A percentile compares a stretch with the other conserved stretches of the same genome.
Evolutionary conservation across 345 rosid genomes (phyloP).

Genomic region (Hypericum androsaemum): DNA sequence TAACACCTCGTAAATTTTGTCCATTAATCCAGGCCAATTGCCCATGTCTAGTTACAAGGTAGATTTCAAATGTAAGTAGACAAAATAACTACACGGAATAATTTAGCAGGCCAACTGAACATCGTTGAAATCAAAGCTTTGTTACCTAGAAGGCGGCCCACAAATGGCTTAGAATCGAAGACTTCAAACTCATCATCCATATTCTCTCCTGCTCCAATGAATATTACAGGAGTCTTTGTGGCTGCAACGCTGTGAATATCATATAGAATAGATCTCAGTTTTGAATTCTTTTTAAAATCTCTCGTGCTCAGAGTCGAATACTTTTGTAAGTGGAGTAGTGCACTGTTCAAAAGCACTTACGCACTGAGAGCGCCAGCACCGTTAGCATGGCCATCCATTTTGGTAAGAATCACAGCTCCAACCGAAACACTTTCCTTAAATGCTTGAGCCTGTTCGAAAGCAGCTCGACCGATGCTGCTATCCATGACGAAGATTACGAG

Average conservation of each 20-base stretch:
- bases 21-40: constrained; percentile 90
- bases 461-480: constrained; percentile 96
- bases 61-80: not conserved
- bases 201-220: constrained; percentile 88
- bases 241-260: constrained; percentile 67
- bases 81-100: too few species aligned
- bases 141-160: constrained; percentile 78
- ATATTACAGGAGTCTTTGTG: constrained; percentile 89
- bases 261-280: constrained; percentile 10
- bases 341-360: constrained; percentile 35
- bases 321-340: not conserved
- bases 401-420: constrained; percentile 89
- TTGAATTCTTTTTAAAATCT: not conserved
- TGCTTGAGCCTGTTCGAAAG: constrained; percentile 90
- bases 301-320: not conserved
- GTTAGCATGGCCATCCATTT: constrained; percentile 99
- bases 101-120: not conserved
- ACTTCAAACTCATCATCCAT: constrained; percentile 77
- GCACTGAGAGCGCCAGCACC: constrained; percentile 98
- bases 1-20: constrained; percentile 80
- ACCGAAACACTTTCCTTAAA: constrained; percentile 83
- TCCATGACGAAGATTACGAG: constrained; percentile 91
- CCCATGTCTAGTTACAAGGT: constrained; percentile 55
- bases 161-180: constrained; percentile 82
- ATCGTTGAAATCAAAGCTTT: not conserved